Percentiles rank a stretch among this genome's conserved stretches.
phyloP scores from a whole-genome alignment of 2,329 filamentous ascomycete species.

The Colletotrichum paranaense region DNA sequence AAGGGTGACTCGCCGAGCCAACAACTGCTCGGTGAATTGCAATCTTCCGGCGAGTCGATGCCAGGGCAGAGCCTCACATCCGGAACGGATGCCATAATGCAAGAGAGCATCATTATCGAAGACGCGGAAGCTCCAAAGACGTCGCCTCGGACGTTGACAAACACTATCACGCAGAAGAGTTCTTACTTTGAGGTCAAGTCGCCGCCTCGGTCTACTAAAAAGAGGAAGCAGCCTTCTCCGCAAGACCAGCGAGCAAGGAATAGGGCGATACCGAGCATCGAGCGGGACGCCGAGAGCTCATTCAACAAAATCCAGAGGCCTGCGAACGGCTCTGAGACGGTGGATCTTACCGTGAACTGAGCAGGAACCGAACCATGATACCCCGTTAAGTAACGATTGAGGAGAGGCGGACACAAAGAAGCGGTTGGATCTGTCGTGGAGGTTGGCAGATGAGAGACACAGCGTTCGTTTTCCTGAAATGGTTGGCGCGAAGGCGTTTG shows the following conservation, averaged over 20 bases:
- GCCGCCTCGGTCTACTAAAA: not conserved
- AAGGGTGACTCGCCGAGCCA: conserved; percentile 9
- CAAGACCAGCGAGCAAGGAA: not conserved
- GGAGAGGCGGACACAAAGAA: not conserved
- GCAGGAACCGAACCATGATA: not conserved
- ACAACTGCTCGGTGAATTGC: conserved; percentile 20
- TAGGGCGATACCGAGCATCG: conserved; percentile 11
- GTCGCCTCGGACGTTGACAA: not conserved
- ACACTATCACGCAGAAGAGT: not conserved
- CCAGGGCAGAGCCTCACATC: not conserved
- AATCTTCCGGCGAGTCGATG: not conserved
- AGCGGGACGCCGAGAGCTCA: not conserved
- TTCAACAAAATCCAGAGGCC: not conserved
- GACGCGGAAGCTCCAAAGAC: not conserved
- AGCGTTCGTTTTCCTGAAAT: not conserved
- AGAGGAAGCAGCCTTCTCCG: not conserved
- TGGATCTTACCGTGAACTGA: conserved; percentile 25
- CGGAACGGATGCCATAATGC: not conserved
- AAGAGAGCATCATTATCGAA: not conserved
- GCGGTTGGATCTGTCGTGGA: not conserved
- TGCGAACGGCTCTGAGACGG: conserved; percentile 2
- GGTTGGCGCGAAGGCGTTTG: conserved; percentile 11
- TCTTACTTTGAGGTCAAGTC: conserved; percentile 1
- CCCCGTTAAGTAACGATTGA: not conserved
- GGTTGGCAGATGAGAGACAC: not conserved